A percentile compares a stretch with the other conserved stretches of the same genome.
phyloP scores from a whole-genome alignment of 306 rosid genomes.

The Astragalus glycyphyllos region DNA sequence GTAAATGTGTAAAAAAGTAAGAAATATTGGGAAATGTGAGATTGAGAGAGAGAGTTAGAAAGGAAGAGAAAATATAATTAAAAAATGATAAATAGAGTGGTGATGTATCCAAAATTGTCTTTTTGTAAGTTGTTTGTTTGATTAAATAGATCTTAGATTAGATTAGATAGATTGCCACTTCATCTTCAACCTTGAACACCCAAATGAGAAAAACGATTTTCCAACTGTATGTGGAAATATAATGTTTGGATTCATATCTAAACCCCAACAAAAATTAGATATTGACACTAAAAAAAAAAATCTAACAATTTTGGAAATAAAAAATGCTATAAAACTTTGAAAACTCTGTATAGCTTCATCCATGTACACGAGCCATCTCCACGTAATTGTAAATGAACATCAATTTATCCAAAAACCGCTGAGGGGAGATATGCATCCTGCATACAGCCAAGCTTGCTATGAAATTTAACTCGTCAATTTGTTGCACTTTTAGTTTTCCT shows the following conservation, averaged over 20 bases:
- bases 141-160: too few relatives aligned
- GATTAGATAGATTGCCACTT: too few relatives aligned
- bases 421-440: constrained; percentile 99
- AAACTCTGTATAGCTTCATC: background rate
- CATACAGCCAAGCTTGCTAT: constrained; percentile 36
- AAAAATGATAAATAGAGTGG: too few relatives aligned
- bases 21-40: too few relatives aligned
- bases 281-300: background rate
- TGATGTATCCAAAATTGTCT: too few relatives aligned
- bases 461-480: constrained; percentile 27
- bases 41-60: too few relatives aligned
- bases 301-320: constrained; percentile 2
- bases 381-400: constrained; percentile 96
- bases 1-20: too few relatives aligned
- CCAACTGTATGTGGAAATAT: background rate
- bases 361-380: constrained; percentile 95
- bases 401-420: constrained; percentile 91
- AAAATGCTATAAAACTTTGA: background rate
- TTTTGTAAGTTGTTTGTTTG: too few relatives aligned
- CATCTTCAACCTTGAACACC: too few relatives aligned
- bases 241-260: constrained; percentile 13
- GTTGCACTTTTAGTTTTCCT: constrained; percentile 21
- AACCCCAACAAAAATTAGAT: background rate
- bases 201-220: too few relatives aligned
- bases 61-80: too few relatives aligned